Conservation (phyloP, 106 monocot genomes). For the Phalaenopsis aphrodite region DNA sequence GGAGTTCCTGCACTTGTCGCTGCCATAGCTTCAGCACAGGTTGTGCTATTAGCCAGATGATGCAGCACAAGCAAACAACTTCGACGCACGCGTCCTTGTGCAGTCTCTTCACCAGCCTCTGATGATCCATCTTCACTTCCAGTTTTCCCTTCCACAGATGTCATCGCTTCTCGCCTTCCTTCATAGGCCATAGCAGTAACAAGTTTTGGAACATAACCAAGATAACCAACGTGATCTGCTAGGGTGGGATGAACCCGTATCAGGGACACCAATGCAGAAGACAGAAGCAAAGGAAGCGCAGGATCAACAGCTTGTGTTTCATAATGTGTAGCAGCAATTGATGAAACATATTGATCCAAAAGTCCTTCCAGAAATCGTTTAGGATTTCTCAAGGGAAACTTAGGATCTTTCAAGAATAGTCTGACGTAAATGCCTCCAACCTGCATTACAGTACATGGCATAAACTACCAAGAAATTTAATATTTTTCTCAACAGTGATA, state of each 20-base stretch:
- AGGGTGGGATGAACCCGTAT: constrained; percentile 90
- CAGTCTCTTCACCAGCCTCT: constrained; percentile 42
- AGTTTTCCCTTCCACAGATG: constrained; percentile 44
- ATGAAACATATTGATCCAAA: constrained; percentile 95
- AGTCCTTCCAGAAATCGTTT: constrained; percentile 98
- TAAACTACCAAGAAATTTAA: not conserved
- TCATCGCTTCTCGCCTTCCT: constrained; percentile 89
- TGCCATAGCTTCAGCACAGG: constrained; percentile 99
- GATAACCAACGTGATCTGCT: constrained; percentile 96
- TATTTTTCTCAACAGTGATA: not conserved
- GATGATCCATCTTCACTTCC: constrained; percentile 32
- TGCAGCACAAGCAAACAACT: constrained; percentile 91
- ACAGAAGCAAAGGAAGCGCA: constrained; percentile 90
- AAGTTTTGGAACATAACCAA: constrained; percentile 98
- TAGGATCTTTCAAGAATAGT: constrained; percentile 94
- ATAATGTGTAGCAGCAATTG: constrained; percentile 92
- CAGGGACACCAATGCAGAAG: constrained; percentile 94
- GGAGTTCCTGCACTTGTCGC: constrained; percentile 90
- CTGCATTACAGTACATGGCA: constrained; percentile 29
- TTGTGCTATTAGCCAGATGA: constrained; percentile 96
- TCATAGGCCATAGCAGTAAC: constrained; percentile 94
- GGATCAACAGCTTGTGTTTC: constrained; percentile 49
- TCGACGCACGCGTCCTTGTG: constrained; percentile 88
- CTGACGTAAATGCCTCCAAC: constrained; percentile 98
- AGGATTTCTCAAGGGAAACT: constrained; percentile 97